phyloP scores from a whole-genome alignment of 2,329 filamentous ascomycete genomes.

The Zelopaecilomyces penicillatus region DNA sequence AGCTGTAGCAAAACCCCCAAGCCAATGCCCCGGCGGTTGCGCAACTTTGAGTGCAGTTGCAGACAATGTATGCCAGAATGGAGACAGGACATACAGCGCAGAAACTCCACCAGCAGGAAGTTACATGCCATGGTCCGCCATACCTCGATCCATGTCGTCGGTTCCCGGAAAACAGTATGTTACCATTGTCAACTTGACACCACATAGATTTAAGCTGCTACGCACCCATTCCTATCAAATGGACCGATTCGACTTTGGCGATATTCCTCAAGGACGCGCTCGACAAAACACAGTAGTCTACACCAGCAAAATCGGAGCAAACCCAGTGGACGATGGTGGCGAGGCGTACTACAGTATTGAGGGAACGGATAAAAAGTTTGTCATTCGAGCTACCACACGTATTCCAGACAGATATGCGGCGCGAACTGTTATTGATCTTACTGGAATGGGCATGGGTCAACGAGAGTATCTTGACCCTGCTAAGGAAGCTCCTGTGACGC shows the following conservation, averaged over 20 bases:
- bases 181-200: constrained; percentile 27
- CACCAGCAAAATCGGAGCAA: constrained; percentile 10
- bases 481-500: constrained; percentile 20
- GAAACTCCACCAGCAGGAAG: constrained; percentile 5
- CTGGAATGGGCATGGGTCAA: constrained; percentile 24
- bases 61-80: constrained; percentile 3
- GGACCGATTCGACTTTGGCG: constrained; percentile 22
- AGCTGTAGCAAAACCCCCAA: too few species aligned
- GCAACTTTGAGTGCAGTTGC: background rate
- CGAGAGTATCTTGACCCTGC: constrained; percentile 25
- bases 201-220: constrained; percentile 19
- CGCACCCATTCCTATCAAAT: constrained; percentile 24
- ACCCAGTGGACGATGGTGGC: constrained; percentile 19
- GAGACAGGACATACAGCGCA: constrained; percentile 7
- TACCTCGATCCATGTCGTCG: background rate
- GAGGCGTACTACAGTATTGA: constrained; percentile 24
- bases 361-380: constrained; percentile 22
- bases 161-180: constrained; percentile 19
- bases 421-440: constrained; percentile 21
- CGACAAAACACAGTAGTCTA: constrained; percentile 23
- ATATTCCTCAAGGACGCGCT: constrained; percentile 23
- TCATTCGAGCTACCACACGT: constrained; percentile 21
- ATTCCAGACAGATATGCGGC: constrained; percentile 17
- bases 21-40: too few species aligned
- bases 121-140: constrained; percentile 9